Percentiles rank a stretch among this genome's conserved stretches.
These are phyloP conservation scores for Moringa oleifera DNA, from an alignment of 345 rosid genomes.

Conservation along the genomic window DNA sequence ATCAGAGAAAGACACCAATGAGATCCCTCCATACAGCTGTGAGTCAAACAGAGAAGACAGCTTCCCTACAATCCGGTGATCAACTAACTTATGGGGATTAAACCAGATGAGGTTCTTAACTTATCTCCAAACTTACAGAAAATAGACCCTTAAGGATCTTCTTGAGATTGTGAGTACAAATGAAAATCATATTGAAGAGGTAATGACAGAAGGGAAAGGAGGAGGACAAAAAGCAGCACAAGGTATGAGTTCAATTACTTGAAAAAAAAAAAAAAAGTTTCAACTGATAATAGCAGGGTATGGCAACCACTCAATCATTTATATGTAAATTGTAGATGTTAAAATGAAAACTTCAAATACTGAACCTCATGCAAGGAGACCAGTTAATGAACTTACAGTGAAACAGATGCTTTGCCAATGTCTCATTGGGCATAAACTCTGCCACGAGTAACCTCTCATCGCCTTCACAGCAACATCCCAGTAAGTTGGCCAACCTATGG, in stretches of 20 bases:
- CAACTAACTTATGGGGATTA: not conserved
- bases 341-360: not conserved
- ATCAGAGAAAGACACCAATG: too few relatives aligned
- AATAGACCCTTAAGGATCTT: too few relatives aligned
- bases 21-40: too few relatives aligned
- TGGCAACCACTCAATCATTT: not conserved
- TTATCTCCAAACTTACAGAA: too few relatives aligned
- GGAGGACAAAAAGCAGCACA: not conserved
- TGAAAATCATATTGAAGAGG: not conserved
- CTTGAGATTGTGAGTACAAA: not conserved
- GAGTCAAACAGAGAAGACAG: not conserved
- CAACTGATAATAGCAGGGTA: constrained; percentile 1
- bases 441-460: constrained; percentile 94
- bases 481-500: constrained; percentile 72
- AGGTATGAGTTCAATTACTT: not conserved
- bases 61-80: not conserved
- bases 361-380: constrained; percentile 1
- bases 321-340: not conserved
- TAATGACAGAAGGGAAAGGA: not conserved
- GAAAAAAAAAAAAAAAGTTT: not conserved
- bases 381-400: constrained; percentile 51
- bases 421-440: constrained; percentile 85
- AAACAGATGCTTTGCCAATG: constrained; percentile 92
- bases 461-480: constrained; percentile 84
- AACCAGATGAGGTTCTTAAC: not conserved